Evolutionary conservation across 495 filamentous ascomycete genomes (phyloP).

Genomic region (Aspergillus cristatus): DNA sequence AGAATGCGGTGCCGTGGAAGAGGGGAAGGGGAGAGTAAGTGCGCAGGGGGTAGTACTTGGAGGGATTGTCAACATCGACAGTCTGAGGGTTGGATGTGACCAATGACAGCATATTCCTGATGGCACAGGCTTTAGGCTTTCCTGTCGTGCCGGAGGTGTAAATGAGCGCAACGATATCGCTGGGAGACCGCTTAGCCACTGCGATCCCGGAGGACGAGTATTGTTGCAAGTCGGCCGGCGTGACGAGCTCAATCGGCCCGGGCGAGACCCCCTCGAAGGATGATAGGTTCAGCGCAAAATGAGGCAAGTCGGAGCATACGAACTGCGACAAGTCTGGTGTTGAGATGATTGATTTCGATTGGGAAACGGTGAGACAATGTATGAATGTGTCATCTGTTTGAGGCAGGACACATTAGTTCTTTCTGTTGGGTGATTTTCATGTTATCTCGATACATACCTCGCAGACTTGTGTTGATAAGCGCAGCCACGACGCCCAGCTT

Average conservation of each 20-base stretch:
- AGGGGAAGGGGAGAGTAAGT: constrained; percentile 89
- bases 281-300: constrained; percentile 29
- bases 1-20: constrained; percentile 76
- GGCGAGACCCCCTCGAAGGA: constrained; percentile 46
- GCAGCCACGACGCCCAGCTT: constrained; percentile 76
- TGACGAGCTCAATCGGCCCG: constrained; percentile 40
- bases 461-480: constrained; percentile 87
- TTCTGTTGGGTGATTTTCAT: neutral
- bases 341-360: constrained; percentile 54
- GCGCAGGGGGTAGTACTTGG: constrained; percentile 48
- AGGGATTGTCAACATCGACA: constrained; percentile 23
- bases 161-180: constrained; percentile 60
- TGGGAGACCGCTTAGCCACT: constrained; percentile 28
- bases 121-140: constrained; percentile 78
- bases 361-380: constrained; percentile 72
- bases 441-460: constrained; percentile 34
- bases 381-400: constrained; percentile 49
- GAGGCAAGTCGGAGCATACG: constrained; percentile 28
- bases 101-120: constrained; percentile 48
- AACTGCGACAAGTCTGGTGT: constrained; percentile 37
- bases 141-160: constrained; percentile 88
- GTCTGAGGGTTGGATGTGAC: constrained; percentile 35
- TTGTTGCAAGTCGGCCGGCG: constrained; percentile 31
- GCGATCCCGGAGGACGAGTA: constrained; percentile 21
- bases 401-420: neutral